Base-by-base conservation (phyloP, 1,284 basidiomycete genomes). In the Bjerkandera adusta region DNA sequence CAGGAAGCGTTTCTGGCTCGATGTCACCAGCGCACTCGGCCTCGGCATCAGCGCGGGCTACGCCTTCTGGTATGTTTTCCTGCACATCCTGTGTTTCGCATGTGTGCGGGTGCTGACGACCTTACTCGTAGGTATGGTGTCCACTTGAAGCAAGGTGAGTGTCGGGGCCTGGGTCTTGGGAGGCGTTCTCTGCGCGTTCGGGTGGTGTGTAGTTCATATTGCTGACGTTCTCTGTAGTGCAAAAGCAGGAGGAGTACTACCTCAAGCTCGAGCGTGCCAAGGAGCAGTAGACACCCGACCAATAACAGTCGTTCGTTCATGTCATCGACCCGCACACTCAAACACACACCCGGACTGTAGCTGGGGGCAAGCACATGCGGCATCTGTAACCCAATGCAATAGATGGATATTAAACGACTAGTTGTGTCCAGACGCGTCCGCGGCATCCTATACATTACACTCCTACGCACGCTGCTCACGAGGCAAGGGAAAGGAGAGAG, bases 1-100 rank as follows among this genome's bases (percentile, higher is more conserved):
- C 69, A 87, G 90, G 72, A 93, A 92, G 72, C 76, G 81, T 58
- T 81, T 92, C 68, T 89, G 89, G 79, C 78, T 89, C 52, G 91
- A 93, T 64, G 58, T 92, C 54, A 73, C 79, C 45, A 72, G 78
- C 57, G 76, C 80, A 29, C 64, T 92, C 36, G 89, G 87, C 55
- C 77, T 93, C 45, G 90, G 89, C 29, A 54, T 83, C 49, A 72
- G 79, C 45, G 73, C 76, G 20, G 90, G 79, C 36, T 92, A 89
- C 62, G 75, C 75, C 5, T 93, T 78, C 72, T 93, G 90, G 90
- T 92, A 53, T 58, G 86, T 68, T 20, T 36, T 43, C 24, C 36
- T 42, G 26, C 64, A 36, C 49, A 55, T 30, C 48, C 48, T 25
- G 29, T 45, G 35, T 41, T 49, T 55, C 53, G 38, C 45, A 16